A percentile compares a stretch with the other conserved stretches of the same genome.
Evolutionary conservation across 1,139 yeast genomes (phyloP).

Genomic region (Sugiyamaella japonica): DNA sequence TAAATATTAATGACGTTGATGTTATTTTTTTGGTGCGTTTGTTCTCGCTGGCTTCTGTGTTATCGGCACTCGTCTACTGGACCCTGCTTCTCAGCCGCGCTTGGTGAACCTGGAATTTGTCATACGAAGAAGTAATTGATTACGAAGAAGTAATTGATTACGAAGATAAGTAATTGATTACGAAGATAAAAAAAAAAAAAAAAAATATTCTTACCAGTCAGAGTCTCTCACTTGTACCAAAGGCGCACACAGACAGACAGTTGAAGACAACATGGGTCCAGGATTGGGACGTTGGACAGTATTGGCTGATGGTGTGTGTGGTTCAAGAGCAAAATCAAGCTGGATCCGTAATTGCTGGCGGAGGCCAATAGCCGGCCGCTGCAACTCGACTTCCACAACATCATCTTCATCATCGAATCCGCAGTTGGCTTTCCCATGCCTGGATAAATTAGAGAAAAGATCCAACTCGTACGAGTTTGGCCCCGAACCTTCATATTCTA

Average conservation of each 20-base stretch:
- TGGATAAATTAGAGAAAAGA: slow-evolving; percentile 69
- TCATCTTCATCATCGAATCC: slow-evolving; percentile 45
- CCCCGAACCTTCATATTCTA: slow-evolving; percentile 83
- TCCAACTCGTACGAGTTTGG: slow-evolving; percentile 49
- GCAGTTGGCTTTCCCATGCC: slow-evolving; percentile 78
- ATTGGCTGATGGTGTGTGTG: not conserved
- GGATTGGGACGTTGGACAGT: not conserved
- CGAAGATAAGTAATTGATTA: too few relatives aligned
- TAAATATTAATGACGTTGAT: not conserved
- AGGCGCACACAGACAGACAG: too few relatives aligned
- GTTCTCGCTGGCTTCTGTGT: too few relatives aligned
- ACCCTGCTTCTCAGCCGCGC: not conserved
- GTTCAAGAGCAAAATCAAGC: not conserved
- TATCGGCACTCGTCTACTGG: too few relatives aligned
- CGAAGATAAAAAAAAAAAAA: too few relatives aligned
- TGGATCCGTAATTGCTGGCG: not conserved
- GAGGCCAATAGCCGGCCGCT: not conserved
- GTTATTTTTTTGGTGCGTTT: too few relatives aligned
- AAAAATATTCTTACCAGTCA: too few relatives aligned
- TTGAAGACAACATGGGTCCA: not conserved
- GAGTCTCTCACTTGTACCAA: too few relatives aligned
- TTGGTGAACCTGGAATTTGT: not conserved
- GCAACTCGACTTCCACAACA: not conserved
- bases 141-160: too few relatives aligned
- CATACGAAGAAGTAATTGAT: too few relatives aligned